Base-by-base conservation (phyloP, 2,329 filamentous ascomycete species). In the Myriosclerotinia scirpicola region DNA sequence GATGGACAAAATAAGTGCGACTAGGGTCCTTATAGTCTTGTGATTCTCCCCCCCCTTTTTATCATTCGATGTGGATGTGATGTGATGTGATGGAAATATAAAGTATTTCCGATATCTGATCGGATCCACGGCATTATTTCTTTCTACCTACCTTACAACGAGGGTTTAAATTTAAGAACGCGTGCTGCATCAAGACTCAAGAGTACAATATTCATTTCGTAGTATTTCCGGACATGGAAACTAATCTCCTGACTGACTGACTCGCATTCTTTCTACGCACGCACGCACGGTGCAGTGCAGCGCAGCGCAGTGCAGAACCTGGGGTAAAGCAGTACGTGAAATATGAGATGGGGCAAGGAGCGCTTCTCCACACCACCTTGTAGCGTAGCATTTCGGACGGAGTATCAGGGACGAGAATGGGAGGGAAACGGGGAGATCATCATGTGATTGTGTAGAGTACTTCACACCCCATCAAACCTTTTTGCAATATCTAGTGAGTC, bases 191-290 rank as follows among this genome's bases (percentile, higher is more conserved):
- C 11, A 50, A 50, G 48, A 30, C 5, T 30, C 11, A 50, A 50
- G 48, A 30, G 12, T 30, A 14, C 48, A 14, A 22, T 9, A 30
- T 9, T 9, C 46, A 26, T 50, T 22, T 26, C 46, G 26, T 22
- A 4, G 9, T 26, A 50, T n/a, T 17, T 50, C 34, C 53, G 58
- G 58, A 50, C 44, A 61, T 38, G 20, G 44, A 38, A 60, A 50
- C 12, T 7, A 8, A 61, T 61, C 58, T 61, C 58, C 58, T 52
- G 58, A 20, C n/a, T 60, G 17, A 58, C 55, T 58, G 55, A 58
- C 55, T 58, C 55, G 40, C 54, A 26, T 30, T 44, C 40, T 9
- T 58, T 20, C 22, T 26, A 44, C 22, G 34, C 54, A 38, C 44
- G 14, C 30, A 34, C 30, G 30, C 30, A 6, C 30, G 30, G 30